Evolutionary conservation across 805 yeast genomes (phyloP).

Genomic region (Yarrowia sp.): DNA sequence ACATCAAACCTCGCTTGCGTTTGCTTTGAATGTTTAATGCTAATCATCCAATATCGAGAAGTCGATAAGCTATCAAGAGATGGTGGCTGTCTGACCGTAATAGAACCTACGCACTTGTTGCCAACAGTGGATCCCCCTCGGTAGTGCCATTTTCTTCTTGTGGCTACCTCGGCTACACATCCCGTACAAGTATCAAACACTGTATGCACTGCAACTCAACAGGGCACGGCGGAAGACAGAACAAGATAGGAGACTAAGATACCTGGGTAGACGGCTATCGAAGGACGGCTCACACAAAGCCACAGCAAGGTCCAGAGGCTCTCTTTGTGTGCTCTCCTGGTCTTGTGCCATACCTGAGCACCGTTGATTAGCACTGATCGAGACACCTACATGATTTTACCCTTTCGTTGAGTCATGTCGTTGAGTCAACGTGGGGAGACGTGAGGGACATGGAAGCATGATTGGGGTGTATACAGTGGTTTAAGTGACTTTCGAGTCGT

Average conservation of each 20-base stretch:
- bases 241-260: too few relatives aligned
- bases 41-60: not conserved
- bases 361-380: not conserved
- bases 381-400: conserved; percentile 4
- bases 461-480: too few relatives aligned
- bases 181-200: too few relatives aligned
- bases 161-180: too few relatives aligned
- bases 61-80: not conserved
- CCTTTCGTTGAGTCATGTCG: conserved; percentile 32
- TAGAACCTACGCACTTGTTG: too few relatives aligned
- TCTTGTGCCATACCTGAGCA: conserved; percentile 17
- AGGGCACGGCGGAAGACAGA: too few relatives aligned
- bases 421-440: conserved; percentile 13
- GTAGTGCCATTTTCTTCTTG: too few relatives aligned
- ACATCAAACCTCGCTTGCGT: conserved; percentile 10
- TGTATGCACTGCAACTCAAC: too few relatives aligned
- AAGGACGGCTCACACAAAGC: not conserved
- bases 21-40: conserved; percentile 9
- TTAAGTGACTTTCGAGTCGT: too few relatives aligned
- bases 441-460: not conserved
- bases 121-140: too few relatives aligned
- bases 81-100: too few relatives aligned
- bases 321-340: not conserved
- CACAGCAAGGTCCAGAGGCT: too few relatives aligned
- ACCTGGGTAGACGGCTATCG: not conserved